Conservation (phyloP, 192 early-diverging fungal genomes). For the Linnemannia hyalina region DNA sequence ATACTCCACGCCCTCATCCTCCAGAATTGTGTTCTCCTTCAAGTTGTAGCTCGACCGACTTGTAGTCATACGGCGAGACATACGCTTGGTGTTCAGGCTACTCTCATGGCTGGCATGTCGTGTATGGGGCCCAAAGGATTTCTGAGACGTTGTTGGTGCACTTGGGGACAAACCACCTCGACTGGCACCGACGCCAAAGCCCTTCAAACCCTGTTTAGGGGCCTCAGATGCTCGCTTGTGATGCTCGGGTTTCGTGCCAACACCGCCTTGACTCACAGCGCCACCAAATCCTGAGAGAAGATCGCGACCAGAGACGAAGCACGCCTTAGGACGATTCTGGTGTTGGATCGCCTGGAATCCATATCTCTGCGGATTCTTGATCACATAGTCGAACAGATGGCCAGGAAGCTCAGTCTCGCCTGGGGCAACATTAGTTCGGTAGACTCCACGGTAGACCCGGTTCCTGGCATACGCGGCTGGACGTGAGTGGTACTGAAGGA, state of each 20-base stretch:
- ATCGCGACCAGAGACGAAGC: slow-evolving; percentile 57
- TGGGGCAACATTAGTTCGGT: slow-evolving; percentile 43
- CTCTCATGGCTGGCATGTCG: slow-evolving; percentile 53
- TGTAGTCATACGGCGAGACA: slow-evolving; percentile 26
- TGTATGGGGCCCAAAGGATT: slow-evolving; percentile 26
- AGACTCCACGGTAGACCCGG: slow-evolving; percentile 64
- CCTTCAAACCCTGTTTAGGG: slow-evolving; percentile 10
- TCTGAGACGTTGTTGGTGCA: background rate
- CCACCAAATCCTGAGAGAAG: slow-evolving; percentile 29
- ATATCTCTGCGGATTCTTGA: slow-evolving; percentile 59
- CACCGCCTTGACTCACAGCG: background rate
- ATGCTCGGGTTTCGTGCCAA: background rate
- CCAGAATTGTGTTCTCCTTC: slow-evolving; percentile 30
- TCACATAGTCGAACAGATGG: slow-evolving; percentile 58
- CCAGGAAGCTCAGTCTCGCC: slow-evolving; percentile 40
- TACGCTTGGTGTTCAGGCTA: slow-evolving; percentile 31
- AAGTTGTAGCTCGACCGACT: slow-evolving; percentile 40
- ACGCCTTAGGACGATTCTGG: slow-evolving; percentile 58
- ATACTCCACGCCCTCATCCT: slow-evolving; percentile 53
- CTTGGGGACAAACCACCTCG: slow-evolving; percentile 22
- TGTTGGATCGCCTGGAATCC: slow-evolving; percentile 55
- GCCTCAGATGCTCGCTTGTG: background rate
- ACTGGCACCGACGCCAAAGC: slow-evolving; percentile 30
- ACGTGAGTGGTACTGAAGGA: slow-evolving; percentile 57
- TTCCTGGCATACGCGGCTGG: slow-evolving; percentile 67